Conservation (phyloP, 768 basidiomycete species). For the Mycena amicta region DNA sequence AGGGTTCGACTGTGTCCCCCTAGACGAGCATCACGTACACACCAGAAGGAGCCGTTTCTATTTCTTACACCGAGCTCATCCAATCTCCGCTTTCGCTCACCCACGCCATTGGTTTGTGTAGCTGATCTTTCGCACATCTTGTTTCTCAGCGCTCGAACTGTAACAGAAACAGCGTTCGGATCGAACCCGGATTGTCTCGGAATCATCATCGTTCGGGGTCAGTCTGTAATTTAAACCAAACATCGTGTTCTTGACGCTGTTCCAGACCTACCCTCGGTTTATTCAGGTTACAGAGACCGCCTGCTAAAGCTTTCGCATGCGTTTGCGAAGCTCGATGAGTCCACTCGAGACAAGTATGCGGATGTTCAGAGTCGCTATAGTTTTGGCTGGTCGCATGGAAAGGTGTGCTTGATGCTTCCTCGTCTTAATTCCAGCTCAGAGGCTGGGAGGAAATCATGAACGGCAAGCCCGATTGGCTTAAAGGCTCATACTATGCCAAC, state of each 20-base stretch:
- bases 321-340: constrained; percentile 70
- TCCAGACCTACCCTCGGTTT: constrained; percentile 66
- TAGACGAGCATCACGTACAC: constrained; percentile 34
- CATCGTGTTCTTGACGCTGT: neutral
- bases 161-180: constrained; percentile 85
- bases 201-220: constrained; percentile 72
- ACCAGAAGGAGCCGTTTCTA: constrained; percentile 54
- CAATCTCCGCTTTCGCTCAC: constrained; percentile 55
- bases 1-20: too few species aligned
- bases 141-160: too few species aligned
- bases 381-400: constrained; percentile 99
- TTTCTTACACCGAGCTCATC: constrained; percentile 64
- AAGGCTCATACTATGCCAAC: constrained; percentile 95
- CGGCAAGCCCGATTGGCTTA: constrained; percentile 84
- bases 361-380: constrained; percentile 76
- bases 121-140: too few species aligned
- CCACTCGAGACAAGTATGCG: constrained; percentile 70
- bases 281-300: constrained; percentile 62
- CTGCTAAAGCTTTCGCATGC: constrained; percentile 75
- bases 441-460: constrained; percentile 87
- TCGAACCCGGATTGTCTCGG: constrained; percentile 76
- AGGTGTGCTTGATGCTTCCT: constrained; percentile 48
- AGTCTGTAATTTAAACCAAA: neutral
- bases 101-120: constrained; percentile 58
- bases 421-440: neutral